Evolutionary conservation across 176 grass and related monocot species (phyloP).

Genomic region (Oryza glaberrima): DNA sequence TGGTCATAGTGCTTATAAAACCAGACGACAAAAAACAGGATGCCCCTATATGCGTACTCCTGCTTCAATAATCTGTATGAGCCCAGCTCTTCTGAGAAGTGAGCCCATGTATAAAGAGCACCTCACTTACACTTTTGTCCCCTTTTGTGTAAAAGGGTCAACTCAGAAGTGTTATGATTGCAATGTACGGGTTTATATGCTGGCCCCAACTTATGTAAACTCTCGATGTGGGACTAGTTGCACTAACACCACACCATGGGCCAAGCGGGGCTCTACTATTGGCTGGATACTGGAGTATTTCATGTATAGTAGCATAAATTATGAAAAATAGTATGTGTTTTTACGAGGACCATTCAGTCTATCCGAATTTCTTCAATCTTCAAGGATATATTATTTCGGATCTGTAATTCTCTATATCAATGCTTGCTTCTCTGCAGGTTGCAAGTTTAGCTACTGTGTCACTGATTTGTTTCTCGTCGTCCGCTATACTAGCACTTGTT

Average conservation of each 20-base stretch:
- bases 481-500: slow-evolving; percentile 80
- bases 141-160: not conserved
- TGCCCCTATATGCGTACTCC: not conserved
- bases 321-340: not conserved
- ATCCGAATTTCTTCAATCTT: slow-evolving; percentile 5
- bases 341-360: not conserved
- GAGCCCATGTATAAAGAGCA: not conserved
- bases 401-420: slow-evolving; percentile 6
- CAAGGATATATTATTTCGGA: slow-evolving; percentile 3
- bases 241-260: not conserved
- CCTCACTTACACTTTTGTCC: not conserved
- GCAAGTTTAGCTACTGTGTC: slow-evolving; percentile 87
- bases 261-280: not conserved
- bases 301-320: not conserved
- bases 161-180: not conserved
- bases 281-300: not conserved
- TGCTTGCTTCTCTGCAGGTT: slow-evolving; percentile 68
- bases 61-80: not conserved
- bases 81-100: too few species aligned
- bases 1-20: not conserved
- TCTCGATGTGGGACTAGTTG: not conserved
- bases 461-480: slow-evolving; percentile 87
- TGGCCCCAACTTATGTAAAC: not conserved
- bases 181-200: not conserved
- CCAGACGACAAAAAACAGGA: slow-evolving; percentile 2